These are phyloP conservation scores for Calonectria leucothoes DNA, from an alignment of 2,329 filamentous ascomycete species.

Conservation along the genomic window DNA sequence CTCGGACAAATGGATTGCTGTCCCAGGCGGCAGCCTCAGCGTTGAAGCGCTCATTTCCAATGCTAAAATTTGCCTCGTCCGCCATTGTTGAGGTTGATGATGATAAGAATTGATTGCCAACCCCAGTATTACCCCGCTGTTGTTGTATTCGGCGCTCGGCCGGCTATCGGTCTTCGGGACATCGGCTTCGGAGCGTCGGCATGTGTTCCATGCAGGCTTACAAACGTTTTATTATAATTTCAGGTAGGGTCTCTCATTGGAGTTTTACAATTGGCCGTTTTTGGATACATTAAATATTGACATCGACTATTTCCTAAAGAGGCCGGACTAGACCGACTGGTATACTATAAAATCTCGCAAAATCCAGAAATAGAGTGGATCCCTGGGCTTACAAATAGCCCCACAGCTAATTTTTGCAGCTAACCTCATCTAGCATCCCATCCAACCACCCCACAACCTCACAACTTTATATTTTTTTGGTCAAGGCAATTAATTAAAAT, in stretches of 20 bases:
- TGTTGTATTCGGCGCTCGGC: background rate
- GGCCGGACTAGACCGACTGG: no score
- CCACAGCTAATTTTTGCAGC: no score
- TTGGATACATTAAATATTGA: background rate
- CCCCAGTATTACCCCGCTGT: background rate
- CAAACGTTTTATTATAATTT: background rate
- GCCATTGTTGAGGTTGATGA: background rate
- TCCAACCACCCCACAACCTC: no score
- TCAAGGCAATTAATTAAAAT: no score
- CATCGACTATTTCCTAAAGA: no score
- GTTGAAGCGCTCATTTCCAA: conserved; percentile 59
- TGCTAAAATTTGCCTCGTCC: background rate
- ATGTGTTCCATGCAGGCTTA: background rate
- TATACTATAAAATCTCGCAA: no score
- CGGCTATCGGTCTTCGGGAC: background rate
- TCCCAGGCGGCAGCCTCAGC: conserved; percentile 66
- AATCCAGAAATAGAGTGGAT: no score
- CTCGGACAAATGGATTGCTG: conserved; percentile 61
- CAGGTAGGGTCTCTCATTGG: background rate
- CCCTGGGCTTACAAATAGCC: no score
- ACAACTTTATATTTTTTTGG: no score
- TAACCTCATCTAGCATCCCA: no score
- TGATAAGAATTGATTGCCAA: background rate
- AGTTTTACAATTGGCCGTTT: background rate
- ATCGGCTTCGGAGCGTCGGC: background rate